Percentiles rank a stretch among this genome's conserved stretches.
These are phyloP conservation scores for Senecio squalidus DNA, from an alignment of 140 eudicot genomes.

Conservation along the genomic window DNA sequence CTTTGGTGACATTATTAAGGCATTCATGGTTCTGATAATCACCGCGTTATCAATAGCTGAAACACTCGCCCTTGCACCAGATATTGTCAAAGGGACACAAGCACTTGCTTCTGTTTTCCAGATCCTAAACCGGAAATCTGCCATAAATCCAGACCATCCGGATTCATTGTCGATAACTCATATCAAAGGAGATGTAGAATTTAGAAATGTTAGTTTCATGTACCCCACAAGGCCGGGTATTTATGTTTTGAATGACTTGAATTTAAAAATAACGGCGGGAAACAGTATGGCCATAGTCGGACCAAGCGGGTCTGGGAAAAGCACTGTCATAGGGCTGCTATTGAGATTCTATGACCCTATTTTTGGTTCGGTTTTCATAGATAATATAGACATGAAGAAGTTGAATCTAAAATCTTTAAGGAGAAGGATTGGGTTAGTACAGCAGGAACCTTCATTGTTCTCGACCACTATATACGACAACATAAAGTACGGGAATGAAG, in stretches of 20 bases:
- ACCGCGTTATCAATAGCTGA: slow-evolving; percentile 76
- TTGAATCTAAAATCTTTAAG: slow-evolving; percentile 58
- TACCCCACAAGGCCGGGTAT: slow-evolving; percentile 76
- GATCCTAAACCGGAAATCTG: slow-evolving; percentile 51
- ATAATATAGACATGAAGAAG: slow-evolving; percentile 44
- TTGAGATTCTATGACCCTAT: slow-evolving; percentile 76
- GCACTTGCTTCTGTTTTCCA: slow-evolving; percentile 62
- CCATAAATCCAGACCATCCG: slow-evolving; percentile 48
- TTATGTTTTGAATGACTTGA: slow-evolving; percentile 41
- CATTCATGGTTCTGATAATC: slow-evolving; percentile 67
- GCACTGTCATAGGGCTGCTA: slow-evolving; percentile 53
- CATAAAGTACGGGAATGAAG: slow-evolving; percentile 54
- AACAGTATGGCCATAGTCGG: slow-evolving; percentile 75
- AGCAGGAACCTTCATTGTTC: slow-evolving; percentile 82
- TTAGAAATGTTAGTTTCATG: slow-evolving; percentile 47
- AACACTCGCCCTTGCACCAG: slow-evolving; percentile 77
- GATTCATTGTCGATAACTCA: slow-evolving; percentile 20
- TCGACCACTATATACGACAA: slow-evolving; percentile 74
- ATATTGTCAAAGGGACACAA: slow-evolving; percentile 75
- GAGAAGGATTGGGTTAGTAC: slow-evolving; percentile 59
- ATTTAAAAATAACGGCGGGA: slow-evolving; percentile 46
- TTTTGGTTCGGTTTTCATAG: slow-evolving; percentile 47
- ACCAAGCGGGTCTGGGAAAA: slow-evolving; percentile 89
- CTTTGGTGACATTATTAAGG: slow-evolving; percentile 60
- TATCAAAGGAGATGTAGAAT: slow-evolving; percentile 63